Conservation (phyloP, 345 rosid species). For the Populus simonii region DNA sequence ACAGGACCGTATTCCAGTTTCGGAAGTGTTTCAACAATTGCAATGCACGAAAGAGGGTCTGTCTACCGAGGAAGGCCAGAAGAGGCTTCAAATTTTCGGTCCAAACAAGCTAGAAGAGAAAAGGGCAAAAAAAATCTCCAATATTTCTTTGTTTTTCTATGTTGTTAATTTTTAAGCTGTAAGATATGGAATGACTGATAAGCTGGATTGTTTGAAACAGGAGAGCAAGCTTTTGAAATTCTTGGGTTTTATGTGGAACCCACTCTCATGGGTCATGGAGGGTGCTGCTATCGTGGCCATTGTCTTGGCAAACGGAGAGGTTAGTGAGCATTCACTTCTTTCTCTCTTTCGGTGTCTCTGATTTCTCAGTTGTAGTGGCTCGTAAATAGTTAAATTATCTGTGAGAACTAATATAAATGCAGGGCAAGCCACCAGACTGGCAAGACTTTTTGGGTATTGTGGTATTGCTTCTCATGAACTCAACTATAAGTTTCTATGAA, state of each 20-base stretch:
- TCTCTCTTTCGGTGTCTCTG: background rate
- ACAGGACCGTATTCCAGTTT: conserved; percentile 78
- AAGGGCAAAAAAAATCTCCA: conserved; percentile 22
- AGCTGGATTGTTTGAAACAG: conserved; percentile 29
- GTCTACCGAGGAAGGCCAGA: conserved; percentile 66
- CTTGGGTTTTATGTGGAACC: conserved; percentile 92
- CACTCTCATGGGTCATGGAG: conserved; percentile 95
- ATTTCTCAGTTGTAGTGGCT: background rate
- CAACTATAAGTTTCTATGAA: conserved; percentile 78
- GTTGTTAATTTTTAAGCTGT: background rate
- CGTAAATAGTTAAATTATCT: background rate
- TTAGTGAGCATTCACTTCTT: conserved; percentile 13
- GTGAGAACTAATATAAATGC: conserved; percentile 9
- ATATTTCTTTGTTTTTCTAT: background rate
- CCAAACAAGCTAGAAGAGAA: conserved; percentile 96
- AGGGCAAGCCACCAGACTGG: conserved; percentile 91
- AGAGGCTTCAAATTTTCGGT: conserved; percentile 73
- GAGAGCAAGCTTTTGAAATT: conserved; percentile 70
- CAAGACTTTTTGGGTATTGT: conserved; percentile 77
- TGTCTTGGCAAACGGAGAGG: conserved; percentile 77
- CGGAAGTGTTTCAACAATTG: conserved; percentile 81
- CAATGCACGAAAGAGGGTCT: conserved; percentile 79
- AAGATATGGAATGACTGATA: too few species aligned
- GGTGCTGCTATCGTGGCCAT: conserved; percentile 87
- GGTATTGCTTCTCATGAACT: conserved; percentile 64